phyloP scores from a whole-genome alignment of 148 eudicot species.

The Chenopodium berlandieri region DNA sequence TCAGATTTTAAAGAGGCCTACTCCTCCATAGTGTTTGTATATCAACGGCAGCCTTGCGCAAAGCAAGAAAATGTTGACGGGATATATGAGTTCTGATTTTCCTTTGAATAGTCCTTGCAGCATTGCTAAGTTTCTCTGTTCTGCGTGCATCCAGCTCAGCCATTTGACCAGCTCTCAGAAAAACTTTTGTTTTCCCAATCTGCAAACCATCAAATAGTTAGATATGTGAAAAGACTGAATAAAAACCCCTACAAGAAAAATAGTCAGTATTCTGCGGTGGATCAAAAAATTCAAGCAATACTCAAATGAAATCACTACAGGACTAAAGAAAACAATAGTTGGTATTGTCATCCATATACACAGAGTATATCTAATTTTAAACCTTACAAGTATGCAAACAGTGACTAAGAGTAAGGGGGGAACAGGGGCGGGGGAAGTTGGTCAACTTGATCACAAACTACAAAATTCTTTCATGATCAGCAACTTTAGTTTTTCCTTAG shows the following conservation, averaged over 20 bases:
- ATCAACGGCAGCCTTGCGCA: slow-evolving; percentile 50
- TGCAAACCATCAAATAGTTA: slow-evolving; percentile 34
- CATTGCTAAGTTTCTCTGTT: slow-evolving; percentile 62
- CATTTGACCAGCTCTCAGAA: slow-evolving; percentile 96
- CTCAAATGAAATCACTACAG: background rate
- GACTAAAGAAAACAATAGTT: background rate
- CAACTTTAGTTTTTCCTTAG: background rate
- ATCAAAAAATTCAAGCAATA: background rate
- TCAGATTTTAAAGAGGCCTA: slow-evolving; percentile 33
- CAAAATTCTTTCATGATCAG: background rate
- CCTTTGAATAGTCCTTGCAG: slow-evolving; percentile 75
- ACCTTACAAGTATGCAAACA: background rate
- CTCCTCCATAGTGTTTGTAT: slow-evolving; percentile 75
- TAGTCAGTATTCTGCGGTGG: background rate
- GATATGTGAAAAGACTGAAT: slow-evolving; percentile 5
- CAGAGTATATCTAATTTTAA: background rate
- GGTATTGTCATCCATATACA: background rate
- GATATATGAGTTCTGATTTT: slow-evolving; percentile 61
- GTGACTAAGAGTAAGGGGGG: background rate
- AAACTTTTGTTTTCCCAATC: slow-evolving; percentile 89
- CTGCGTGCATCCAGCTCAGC: slow-evolving; percentile 83
- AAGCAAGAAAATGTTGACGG: slow-evolving; percentile 54
- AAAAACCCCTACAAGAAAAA: background rate
- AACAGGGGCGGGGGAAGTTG: background rate
- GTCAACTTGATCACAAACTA: background rate